Evolutionary conservation across 805 yeast species (phyloP).

Genomic region (Nakazawaea ernobii): DNA sequence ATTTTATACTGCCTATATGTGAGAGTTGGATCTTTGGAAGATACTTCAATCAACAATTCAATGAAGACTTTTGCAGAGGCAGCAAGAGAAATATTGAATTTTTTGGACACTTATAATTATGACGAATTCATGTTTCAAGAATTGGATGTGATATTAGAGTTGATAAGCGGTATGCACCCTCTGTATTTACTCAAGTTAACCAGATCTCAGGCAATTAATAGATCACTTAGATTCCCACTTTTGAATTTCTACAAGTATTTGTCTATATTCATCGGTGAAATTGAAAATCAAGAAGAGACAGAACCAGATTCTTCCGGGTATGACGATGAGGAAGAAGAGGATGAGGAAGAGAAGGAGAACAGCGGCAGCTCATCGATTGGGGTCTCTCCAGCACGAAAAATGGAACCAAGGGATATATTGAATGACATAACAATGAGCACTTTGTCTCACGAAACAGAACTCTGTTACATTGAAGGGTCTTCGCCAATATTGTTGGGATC

Average conservation of each 20-base stretch:
- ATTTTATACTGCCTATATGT: background rate
- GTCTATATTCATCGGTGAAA: background rate
- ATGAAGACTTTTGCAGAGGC: background rate
- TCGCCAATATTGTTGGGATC: background rate
- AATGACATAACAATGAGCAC: background rate
- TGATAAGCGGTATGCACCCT: background rate
- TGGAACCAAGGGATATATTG: background rate
- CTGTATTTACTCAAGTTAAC: background rate
- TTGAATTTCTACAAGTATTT: background rate
- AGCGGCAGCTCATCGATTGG: background rate
- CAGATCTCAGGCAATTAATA: background rate
- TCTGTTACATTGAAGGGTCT: background rate
- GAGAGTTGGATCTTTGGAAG: background rate
- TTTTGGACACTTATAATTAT: background rate
- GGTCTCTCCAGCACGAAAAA: background rate
- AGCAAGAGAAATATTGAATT: background rate
- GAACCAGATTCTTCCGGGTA: conserved; percentile 1
- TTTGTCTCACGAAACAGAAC: background rate
- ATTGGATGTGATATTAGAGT: background rate
- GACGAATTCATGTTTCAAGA: background rate
- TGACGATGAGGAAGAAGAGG: background rate
- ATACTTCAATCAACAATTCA: background rate
- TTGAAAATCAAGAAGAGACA: background rate
- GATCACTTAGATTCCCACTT: background rate
- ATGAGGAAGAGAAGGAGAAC: background rate